Evolutionary conservation across 768 basidiomycete species (phyloP).

Genomic region (Mrakia frigida): DNA sequence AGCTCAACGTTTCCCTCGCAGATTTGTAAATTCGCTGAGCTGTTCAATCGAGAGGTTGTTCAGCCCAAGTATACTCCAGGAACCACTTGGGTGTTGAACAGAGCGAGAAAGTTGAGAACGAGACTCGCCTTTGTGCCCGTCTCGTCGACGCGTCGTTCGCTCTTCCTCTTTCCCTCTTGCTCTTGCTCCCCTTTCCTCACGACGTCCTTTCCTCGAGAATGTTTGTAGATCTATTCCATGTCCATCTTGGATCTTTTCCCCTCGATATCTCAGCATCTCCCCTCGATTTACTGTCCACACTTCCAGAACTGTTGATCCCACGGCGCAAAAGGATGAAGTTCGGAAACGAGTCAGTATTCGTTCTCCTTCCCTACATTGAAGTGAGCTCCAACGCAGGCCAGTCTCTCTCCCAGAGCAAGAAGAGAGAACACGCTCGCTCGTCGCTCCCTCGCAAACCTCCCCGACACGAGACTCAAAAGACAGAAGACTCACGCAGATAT

Average conservation of each 20-base stretch:
- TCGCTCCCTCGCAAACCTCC: neutral
- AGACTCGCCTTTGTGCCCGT: too few species aligned
- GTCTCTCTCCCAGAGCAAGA: too few species aligned
- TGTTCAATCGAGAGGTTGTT: too few species aligned
- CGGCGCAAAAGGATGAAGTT: too few species aligned
- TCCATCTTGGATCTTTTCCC: neutral
- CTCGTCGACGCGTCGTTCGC: neutral
- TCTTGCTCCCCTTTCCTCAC: neutral
- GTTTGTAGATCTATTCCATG: neutral
- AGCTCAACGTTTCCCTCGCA: too few species aligned
- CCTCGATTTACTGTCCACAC: conserved; percentile 19
- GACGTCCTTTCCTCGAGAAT: too few species aligned
- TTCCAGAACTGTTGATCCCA: conserved; percentile 17
- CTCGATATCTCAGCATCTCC: neutral
- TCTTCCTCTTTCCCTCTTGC: neutral
- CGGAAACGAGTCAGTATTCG: neutral
- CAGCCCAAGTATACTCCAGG: too few species aligned
- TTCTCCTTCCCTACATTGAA: neutral
- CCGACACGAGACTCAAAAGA: neutral
- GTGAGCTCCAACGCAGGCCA: too few species aligned
- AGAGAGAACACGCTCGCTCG: too few species aligned
- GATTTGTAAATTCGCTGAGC: too few species aligned
- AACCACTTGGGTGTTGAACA: too few species aligned
- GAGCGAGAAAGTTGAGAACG: too few species aligned
- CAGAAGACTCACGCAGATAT: conserved; percentile 13